These are phyloP conservation scores for Keithomyces neogunnii DNA, from an alignment of 2,329 filamentous ascomycete species.

Conservation along the genomic window DNA sequence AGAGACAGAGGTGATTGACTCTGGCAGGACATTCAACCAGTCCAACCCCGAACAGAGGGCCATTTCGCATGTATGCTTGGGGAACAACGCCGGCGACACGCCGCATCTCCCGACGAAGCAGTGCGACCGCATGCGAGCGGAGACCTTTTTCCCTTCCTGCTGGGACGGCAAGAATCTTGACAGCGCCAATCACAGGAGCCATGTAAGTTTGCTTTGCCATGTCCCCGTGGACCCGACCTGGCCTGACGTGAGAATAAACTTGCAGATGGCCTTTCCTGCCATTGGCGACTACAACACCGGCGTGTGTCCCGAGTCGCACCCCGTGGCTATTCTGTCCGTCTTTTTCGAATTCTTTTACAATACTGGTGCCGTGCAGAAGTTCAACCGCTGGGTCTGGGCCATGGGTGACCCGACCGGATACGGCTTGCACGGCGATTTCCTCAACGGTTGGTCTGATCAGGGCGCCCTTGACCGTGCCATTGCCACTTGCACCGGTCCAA, in stretches of 20 bases:
- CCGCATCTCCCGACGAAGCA: slow-evolving; percentile 41
- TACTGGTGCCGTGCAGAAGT: slow-evolving; percentile 19
- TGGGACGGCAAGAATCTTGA: slow-evolving; percentile 54
- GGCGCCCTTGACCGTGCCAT: slow-evolving; percentile 16
- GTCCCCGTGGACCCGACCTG: not conserved
- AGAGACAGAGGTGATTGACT: not conserved
- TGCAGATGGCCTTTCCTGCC: slow-evolving; percentile 19
- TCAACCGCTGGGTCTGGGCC: slow-evolving; percentile 18
- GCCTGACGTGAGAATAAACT: not conserved
- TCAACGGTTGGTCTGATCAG: slow-evolving; percentile 22
- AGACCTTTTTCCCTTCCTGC: slow-evolving; percentile 52
- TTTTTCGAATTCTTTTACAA: slow-evolving; percentile 40
- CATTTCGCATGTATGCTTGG: slow-evolving; percentile 48
- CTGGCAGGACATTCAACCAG: slow-evolving; percentile 29
- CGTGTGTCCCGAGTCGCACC: slow-evolving; percentile 31
- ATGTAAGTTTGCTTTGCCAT: slow-evolving; percentile 26
- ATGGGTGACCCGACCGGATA: slow-evolving; percentile 20
- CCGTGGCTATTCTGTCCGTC: slow-evolving; percentile 33
- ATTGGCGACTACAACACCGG: slow-evolving; percentile 19
- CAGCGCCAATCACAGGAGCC: slow-evolving; percentile 43
- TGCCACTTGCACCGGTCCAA: slow-evolving; percentile 16
- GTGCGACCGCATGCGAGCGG: slow-evolving; percentile 43
- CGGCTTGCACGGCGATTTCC: slow-evolving; percentile 20
- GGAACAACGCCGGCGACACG: slow-evolving; percentile 29
- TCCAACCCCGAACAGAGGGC: slow-evolving; percentile 38